Percentiles rank a stretch among this genome's conserved stretches.
phyloP scores from a whole-genome alignment of 495 filamentous ascomycete species.

The Lentithecium fluviatile region DNA sequence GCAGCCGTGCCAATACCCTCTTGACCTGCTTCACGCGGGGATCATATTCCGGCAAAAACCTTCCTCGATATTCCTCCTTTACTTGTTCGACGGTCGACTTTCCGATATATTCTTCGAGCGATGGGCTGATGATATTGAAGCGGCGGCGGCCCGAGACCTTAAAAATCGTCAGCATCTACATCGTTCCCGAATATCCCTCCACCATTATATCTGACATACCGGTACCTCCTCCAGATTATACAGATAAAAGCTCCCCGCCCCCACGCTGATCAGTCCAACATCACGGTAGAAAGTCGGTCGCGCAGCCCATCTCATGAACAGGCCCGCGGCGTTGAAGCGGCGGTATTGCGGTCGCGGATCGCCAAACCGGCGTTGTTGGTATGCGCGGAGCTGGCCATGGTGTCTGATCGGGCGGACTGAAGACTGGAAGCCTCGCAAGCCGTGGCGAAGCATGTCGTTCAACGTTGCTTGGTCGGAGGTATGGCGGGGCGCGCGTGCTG shows the following conservation, averaged over 20 bases:
- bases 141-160: constrained; percentile 68
- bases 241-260: constrained; percentile 58
- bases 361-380: not conserved
- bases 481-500: too few species aligned
- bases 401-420: not conserved
- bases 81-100: constrained; percentile 40
- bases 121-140: constrained; percentile 71
- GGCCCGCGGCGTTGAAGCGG: constrained; percentile 28
- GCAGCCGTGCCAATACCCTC: constrained; percentile 67
- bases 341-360: constrained; percentile 23
- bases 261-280: constrained; percentile 41
- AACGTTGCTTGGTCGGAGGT: too few species aligned
- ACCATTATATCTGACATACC: constrained; percentile 38
- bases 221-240: constrained; percentile 77
- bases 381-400: constrained; percentile 4
- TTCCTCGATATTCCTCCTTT: constrained; percentile 42
- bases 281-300: constrained; percentile 44
- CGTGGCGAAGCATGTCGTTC: too few species aligned
- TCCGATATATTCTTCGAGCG: constrained; percentile 53
- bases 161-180: not conserved
- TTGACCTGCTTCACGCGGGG: constrained; percentile 57
- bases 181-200: not conserved
- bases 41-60: constrained; percentile 55
- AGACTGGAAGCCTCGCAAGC: not conserved
- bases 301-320: constrained; percentile 38